Evolutionary conservation across 2,329 filamentous ascomycete genomes (phyloP).

Genomic region (Diaporthe nobilis): DNA sequence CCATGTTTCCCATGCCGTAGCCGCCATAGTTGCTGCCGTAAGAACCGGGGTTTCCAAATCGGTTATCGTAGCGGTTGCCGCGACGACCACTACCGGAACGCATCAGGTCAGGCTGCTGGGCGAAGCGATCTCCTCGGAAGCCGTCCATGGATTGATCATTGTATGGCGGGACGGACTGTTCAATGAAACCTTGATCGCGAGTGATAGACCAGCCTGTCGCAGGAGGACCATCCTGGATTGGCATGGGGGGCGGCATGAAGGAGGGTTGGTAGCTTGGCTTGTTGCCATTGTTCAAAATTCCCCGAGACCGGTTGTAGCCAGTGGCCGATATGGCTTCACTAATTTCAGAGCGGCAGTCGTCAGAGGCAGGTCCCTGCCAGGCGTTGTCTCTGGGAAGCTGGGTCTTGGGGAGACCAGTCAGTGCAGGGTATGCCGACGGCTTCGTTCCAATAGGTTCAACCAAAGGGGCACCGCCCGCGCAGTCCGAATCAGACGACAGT

Average conservation of each 20-base stretch:
- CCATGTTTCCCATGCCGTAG: slow-evolving; percentile 50
- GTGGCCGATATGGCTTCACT: slow-evolving; percentile 67
- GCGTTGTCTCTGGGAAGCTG: slow-evolving; percentile 58
- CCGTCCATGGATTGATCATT: slow-evolving; percentile 54
- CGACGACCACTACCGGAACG: slow-evolving; percentile 61
- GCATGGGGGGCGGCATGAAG: slow-evolving; percentile 46
- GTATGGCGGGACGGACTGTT: slow-evolving; percentile 53
- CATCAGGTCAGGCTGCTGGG: slow-evolving; percentile 63
- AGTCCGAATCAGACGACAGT: slow-evolving; percentile 55
- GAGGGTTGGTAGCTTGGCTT: slow-evolving; percentile 54
- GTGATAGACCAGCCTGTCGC: slow-evolving; percentile 63
- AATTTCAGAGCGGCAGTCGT: slow-evolving; percentile 70
- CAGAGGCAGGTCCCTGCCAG: slow-evolving; percentile 63
- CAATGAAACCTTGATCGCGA: slow-evolving; percentile 57
- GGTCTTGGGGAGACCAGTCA: slow-evolving; percentile 51
- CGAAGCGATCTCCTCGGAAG: slow-evolving; percentile 62
- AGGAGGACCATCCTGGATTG: slow-evolving; percentile 54
- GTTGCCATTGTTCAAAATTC: slow-evolving; percentile 68
- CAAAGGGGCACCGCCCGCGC: slow-evolving; percentile 48
- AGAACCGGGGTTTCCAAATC: slow-evolving; percentile 48
- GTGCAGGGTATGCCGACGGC: slow-evolving; percentile 51
- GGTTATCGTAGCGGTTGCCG: slow-evolving; percentile 61
- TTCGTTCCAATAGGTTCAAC: slow-evolving; percentile 42
- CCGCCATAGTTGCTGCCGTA: slow-evolving; percentile 54
- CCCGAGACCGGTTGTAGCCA: slow-evolving; percentile 67